Evolutionary conservation across 176 grass and related monocot species (phyloP).

Genomic region (Ampelocalamus luodianensis): DNA sequence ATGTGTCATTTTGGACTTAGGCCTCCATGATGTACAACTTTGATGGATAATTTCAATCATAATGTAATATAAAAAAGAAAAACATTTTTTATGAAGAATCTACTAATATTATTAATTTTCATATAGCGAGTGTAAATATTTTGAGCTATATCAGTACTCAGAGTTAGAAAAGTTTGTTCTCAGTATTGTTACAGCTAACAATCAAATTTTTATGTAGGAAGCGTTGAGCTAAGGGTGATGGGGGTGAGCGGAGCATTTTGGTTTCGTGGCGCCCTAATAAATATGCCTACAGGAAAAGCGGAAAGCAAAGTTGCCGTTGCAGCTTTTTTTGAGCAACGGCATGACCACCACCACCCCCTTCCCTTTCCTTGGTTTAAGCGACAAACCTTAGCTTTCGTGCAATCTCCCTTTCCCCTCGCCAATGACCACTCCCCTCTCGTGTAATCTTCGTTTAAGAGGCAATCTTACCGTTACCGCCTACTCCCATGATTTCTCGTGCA

Average conservation of each 20-base stretch:
- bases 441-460: too few species aligned
- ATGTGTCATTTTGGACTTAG: too few species aligned
- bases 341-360: neutral
- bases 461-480: too few species aligned
- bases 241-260: slow-evolving; percentile 10
- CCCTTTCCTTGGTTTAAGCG: neutral
- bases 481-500: too few species aligned
- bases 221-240: neutral
- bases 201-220: too few species aligned
- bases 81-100: neutral
- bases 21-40: neutral
- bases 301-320: slow-evolving; percentile 43
- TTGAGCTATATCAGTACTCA: neutral
- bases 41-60: neutral
- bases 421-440: too few species aligned
- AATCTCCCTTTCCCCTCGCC: too few species aligned
- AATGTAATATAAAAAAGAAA: neutral
- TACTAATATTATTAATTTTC: neutral
- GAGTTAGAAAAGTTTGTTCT: neutral
- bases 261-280: slow-evolving; percentile 24
- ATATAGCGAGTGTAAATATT: neutral
- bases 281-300: slow-evolving; percentile 32
- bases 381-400: neutral
- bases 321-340: slow-evolving; percentile 39
- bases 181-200: too few species aligned